A percentile compares a stretch with the other conserved stretches of the same genome.
These are phyloP conservation scores for Kodamaea kaohsiungensis DNA, from an alignment of 805 yeast species.

Conservation along the genomic window DNA sequence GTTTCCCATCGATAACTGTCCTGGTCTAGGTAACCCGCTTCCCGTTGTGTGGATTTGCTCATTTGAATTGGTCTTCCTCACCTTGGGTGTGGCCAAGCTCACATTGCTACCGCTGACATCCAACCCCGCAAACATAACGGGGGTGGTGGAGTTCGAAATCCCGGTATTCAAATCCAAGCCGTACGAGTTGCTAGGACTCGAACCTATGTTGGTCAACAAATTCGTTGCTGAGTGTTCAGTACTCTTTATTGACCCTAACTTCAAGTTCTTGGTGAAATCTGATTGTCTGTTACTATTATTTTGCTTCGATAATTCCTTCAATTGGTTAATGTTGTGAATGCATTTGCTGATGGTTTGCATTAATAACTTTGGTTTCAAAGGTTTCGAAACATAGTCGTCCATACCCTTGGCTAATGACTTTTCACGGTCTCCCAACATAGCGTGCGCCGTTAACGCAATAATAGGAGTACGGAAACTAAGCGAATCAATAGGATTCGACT, in stretches of 20 bases:
- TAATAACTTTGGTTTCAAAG: slow-evolving; percentile 77
- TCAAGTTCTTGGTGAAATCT: slow-evolving; percentile 47
- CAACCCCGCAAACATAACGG: slow-evolving; percentile 1
- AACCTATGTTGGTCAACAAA: slow-evolving; percentile 14
- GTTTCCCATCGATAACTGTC: slow-evolving; percentile 28
- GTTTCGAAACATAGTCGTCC: slow-evolving; percentile 91
- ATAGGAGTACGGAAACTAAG: slow-evolving; percentile 79
- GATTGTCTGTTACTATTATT: slow-evolving; percentile 47
- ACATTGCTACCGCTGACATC: slow-evolving; percentile 7
- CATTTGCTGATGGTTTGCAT: slow-evolving; percentile 86
- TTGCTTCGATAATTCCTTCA: slow-evolving; percentile 55
- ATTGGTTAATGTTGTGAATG: slow-evolving; percentile 65
- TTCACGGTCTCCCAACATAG: slow-evolving; percentile 92
- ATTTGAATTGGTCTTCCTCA: slow-evolving; percentile 31
- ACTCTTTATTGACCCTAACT: slow-evolving; percentile 33
- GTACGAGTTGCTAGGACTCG: slow-evolving; percentile 17
- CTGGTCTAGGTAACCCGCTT: slow-evolving; percentile 24
- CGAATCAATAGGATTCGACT: slow-evolving; percentile 68
- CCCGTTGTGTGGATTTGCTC: slow-evolving; percentile 17
- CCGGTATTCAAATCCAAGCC: slow-evolving; percentile 8
- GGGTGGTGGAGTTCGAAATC: slow-evolving; percentile 7
- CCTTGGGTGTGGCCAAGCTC: slow-evolving; percentile 20
- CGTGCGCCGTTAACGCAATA: slow-evolving; percentile 89
- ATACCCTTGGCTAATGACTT: slow-evolving; percentile 83
- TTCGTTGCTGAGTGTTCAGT: slow-evolving; percentile 17